Base-by-base conservation (phyloP, 179 eudicot genomes). In the Gypsophila paniculata region DNA sequence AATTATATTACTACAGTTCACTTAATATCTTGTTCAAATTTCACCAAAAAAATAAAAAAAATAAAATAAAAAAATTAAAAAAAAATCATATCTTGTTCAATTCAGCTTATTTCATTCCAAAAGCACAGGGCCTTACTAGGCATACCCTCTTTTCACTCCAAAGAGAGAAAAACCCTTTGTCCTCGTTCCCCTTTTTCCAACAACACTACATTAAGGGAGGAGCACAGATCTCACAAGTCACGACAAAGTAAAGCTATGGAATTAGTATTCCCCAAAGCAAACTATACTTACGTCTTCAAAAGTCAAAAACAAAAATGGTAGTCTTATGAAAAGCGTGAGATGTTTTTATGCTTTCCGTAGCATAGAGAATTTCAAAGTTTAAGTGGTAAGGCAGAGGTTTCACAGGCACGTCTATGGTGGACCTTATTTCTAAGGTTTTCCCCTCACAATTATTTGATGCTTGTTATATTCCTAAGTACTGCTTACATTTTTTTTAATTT, bases 101-200 rank as follows among this genome's bases (percentile, higher is more conserved):
- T 29, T 29, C 34, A 29, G 4, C 34, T 29, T 29, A 29, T 29
- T 29, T 29, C 34, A 29, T 29, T 29, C 34, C 34, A 29, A 29
- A 29, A 29, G 34, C 1, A 65, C 69, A 34, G 36, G 66, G 46
- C 65, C 42, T 61, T n/a, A n/a, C n/a, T n/a, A n/a, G n/a, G n/a
- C n/a, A n/a, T n/a, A 61, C 44, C 8, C 6, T 42, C 65, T 26
- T 61, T 21, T 14, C 34, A 29, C 34, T 29, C 34, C 34, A 29
- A 29, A 13, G 10, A 61, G 65, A 32, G 21, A 61, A 21, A 26
- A 3, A 61, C 21, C 15, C 13, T 61, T 4, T 23, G 4, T 6
- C 11, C 9, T 25, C 18, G 11, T 54, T 18, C 19, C 26, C 26
- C 22, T 22, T 19, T 15, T 44, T 38, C 60, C 60, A 54, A 54